Evolutionary conservation across 2,329 filamentous ascomycete genomes (phyloP), one percentile per base, ranked within the genome.

Genomic region (Diaporthe nobilis): DNA sequence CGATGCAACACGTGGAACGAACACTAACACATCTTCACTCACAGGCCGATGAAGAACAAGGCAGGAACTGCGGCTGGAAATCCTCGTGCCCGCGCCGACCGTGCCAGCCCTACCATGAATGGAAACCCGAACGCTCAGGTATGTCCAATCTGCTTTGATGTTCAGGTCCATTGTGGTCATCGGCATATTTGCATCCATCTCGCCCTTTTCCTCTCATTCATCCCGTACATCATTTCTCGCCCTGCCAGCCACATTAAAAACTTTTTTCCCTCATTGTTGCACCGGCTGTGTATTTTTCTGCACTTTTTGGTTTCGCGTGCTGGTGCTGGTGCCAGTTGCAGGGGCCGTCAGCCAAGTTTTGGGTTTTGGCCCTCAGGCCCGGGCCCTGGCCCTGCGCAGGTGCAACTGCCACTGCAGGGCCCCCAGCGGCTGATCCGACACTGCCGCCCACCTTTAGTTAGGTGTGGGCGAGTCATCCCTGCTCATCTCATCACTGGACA

Each of bases 11-110:
- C 13, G 31, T 22, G 47, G 17, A 42, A n/a, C 20, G 17, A 37
- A 6, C 67, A 79, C 78, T 77, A 74, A 80, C 74, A 78, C 72
- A 72, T 80, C 70, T 12, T 61, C 79, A 78, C 81, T 76, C 78
- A 67, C 82, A 96, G 94, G 79, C 94, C 94, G 60, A 89, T 93
- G 84, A 96, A 96, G 87, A 95, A 94, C 86, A 93, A 93, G 84
- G 88, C 89, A 77, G 90, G 92, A 79, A 90, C 91, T 78, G 90
- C 92, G 79, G 92, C 92, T 82, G 94, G 93, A 80, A 88, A 94
- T 82, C 90, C 93, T 81, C 90, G 91, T 80, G 85, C 88, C 79
- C 89, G 89, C 86, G 92, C 91, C 83, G 92, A 93, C 84, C 88
- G 90, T 79, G 90, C 88, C 83, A 90, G 90, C 82, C 91, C 92